These are phyloP conservation scores for Phytopythium oedochilum DNA, from an alignment of 352 stramenopile species.

Conservation along the genomic window DNA sequence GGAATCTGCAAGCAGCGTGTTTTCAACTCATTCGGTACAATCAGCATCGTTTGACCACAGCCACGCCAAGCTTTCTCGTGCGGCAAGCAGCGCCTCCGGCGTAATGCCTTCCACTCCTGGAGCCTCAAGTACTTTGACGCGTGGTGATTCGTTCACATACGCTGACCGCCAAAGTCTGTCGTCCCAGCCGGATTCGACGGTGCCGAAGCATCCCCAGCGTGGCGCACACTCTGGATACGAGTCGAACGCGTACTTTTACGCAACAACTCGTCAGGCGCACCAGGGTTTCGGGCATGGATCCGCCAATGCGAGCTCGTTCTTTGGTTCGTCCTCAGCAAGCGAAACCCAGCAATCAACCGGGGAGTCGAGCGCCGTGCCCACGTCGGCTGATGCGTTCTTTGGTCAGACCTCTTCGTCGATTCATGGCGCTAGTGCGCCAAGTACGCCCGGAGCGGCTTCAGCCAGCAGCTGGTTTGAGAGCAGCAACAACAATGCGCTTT, in stretches of 20 bases:
- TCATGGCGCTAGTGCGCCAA: not conserved
- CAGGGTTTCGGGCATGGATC: not conserved
- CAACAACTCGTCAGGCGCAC: constrained; percentile 2
- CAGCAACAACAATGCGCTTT: not conserved
- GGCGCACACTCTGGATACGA: constrained; percentile 2
- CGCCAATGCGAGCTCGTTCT: constrained; percentile 3
- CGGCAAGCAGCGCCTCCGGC: not conserved
- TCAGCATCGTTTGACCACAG: constrained; percentile 1
- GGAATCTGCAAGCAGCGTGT: constrained; percentile 3
- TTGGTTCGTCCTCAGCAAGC: not conserved
- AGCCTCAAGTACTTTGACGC: not conserved
- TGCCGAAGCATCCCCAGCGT: not conserved
- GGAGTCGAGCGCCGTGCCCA: not conserved
- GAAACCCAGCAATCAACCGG: not conserved
- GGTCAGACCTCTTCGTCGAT: constrained; percentile 6
- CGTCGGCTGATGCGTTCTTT: constrained; percentile 21
- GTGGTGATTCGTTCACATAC: not conserved
- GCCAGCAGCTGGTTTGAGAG: constrained; percentile 4
- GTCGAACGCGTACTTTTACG: constrained; percentile 6
- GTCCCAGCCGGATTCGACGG: not conserved
- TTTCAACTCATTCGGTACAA: constrained; percentile 5
- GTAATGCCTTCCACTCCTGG: not conserved
- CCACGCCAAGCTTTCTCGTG: not conserved
- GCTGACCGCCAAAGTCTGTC: not conserved
- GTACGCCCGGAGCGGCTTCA: not conserved